Conservation (phyloP, 768 basidiomycete genomes). For the Exidia glandulosa region DNA sequence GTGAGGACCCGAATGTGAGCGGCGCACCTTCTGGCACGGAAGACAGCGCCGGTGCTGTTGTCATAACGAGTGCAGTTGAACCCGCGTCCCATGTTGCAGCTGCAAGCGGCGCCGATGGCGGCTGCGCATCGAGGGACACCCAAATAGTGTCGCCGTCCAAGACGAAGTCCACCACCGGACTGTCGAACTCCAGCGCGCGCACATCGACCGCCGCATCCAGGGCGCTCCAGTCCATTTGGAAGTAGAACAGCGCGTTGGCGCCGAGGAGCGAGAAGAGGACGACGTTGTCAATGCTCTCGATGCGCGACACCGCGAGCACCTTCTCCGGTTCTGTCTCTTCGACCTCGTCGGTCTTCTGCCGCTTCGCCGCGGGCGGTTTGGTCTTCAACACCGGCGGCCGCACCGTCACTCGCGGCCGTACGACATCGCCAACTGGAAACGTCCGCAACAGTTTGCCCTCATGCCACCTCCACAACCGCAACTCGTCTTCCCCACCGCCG, state of each 20-base stretch:
- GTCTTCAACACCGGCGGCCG: conserved; percentile 19
- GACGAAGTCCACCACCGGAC: conserved; percentile 52
- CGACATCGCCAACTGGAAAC: conserved; percentile 33
- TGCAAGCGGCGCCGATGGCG: conserved; percentile 15
- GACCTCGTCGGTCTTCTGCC: conserved; percentile 12
- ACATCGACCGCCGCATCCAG: conserved; percentile 14
- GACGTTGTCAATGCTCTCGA: conserved; percentile 32
- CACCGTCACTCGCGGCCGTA: conserved; percentile 29
- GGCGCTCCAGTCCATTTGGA: conserved; percentile 16
- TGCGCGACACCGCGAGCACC: conserved; percentile 48
- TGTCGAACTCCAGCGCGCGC: conserved; percentile 36
- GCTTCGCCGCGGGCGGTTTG: conserved; percentile 14
- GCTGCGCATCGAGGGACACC: conserved; percentile 39
- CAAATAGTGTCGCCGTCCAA: conserved; percentile 29
- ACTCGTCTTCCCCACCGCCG: conserved; percentile 72
- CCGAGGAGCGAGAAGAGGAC: conserved; percentile 25
- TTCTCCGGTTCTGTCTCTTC: not conserved
- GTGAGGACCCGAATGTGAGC: not conserved
- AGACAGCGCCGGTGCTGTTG: conserved; percentile 35
- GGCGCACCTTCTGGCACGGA: conserved; percentile 36
- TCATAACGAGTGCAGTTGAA: conserved; percentile 19
- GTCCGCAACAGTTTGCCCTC: conserved; percentile 42
- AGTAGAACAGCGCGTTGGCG: conserved; percentile 55
- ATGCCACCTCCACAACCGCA: conserved; percentile 78
- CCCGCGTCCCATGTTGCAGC: conserved; percentile 11